These are phyloP conservation scores for Rosa rugosa DNA, from an alignment of 306 rosid genomes.

Conservation along the genomic window DNA sequence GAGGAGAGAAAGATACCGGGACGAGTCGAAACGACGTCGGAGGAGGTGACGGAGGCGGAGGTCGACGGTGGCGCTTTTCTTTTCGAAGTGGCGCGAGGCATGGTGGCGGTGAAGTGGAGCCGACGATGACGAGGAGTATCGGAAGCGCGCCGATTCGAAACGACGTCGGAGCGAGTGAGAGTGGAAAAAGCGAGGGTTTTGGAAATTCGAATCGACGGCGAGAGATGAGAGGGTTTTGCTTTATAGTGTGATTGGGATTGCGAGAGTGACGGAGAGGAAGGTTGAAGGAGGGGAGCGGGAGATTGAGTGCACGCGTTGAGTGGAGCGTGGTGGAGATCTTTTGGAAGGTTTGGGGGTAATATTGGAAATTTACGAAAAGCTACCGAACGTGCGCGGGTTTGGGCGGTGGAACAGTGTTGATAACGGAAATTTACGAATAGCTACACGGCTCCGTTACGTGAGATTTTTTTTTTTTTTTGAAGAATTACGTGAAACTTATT, in stretches of 20 bases:
- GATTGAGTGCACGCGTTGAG: constrained; percentile 4
- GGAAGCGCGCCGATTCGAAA: background rate
- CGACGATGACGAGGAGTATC: background rate
- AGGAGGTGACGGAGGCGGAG: constrained; percentile 33
- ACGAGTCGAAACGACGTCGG: constrained; percentile 43
- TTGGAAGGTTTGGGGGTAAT: background rate
- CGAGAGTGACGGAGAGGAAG: background rate
- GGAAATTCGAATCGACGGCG: background rate
- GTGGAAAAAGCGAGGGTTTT: background rate
- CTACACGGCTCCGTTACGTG: background rate
- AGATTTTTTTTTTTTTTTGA: too few relatives aligned
- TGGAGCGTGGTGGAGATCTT: background rate
- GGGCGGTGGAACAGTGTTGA: background rate
- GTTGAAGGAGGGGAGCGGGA: background rate
- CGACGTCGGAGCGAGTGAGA: background rate
- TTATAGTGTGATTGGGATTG: background rate
- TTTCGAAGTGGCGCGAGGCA: constrained; percentile 63
- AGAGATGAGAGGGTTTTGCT: background rate
- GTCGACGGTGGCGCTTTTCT: constrained; percentile 47
- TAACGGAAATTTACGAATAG: too few relatives aligned
- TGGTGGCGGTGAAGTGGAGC: constrained; percentile 8
- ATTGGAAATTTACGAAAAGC: background rate
- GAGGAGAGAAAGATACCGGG: constrained; percentile 40
- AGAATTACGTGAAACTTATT: too few relatives aligned
- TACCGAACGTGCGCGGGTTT: background rate